Percentiles rank a stretch among this genome's conserved stretches.
Conservation (phyloP, 1,284 basidiomycete genomes). For the Austroboletus rostrupii region DNA sequence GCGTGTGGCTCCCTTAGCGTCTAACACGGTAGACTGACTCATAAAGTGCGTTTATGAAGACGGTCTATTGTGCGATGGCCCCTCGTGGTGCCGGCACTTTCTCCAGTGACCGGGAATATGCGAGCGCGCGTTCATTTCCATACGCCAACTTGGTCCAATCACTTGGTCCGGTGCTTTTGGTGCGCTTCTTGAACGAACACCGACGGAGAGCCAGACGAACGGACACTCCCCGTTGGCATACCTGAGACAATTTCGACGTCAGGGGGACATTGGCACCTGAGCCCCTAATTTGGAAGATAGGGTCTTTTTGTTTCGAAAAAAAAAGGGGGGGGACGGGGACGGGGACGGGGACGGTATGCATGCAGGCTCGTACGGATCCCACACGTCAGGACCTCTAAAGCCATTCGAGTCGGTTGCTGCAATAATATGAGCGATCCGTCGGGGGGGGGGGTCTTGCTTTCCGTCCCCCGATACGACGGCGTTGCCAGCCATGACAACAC, state of each 20-base stretch:
- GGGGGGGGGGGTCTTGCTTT: too few species aligned
- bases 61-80: not conserved
- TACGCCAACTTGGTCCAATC: conserved; percentile 1
- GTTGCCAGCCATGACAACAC: too few species aligned
- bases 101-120: not conserved
- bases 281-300: too few species aligned
- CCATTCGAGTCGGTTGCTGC: too few species aligned
- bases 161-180: not conserved
- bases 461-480: too few species aligned
- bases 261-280: too few species aligned
- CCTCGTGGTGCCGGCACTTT: not conserved
- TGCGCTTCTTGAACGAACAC: not conserved
- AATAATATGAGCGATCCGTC: too few species aligned
- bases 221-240: not conserved
- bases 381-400: too few species aligned
- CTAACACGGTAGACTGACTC: not conserved
- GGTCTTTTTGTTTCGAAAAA: too few species aligned
- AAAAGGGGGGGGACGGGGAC: too few species aligned
- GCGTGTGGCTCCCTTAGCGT: not conserved
- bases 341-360: too few species aligned
- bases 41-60: not conserved
- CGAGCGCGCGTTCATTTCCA: not conserved
- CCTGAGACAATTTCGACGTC: not conserved
- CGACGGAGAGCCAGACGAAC: not conserved
- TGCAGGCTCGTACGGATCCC: too few species aligned